Percentiles rank a stretch among this genome's conserved stretches.
phyloP scores from a whole-genome alignment of 176 grass and related monocot genomes.

The Triticum timopheevii region DNA sequence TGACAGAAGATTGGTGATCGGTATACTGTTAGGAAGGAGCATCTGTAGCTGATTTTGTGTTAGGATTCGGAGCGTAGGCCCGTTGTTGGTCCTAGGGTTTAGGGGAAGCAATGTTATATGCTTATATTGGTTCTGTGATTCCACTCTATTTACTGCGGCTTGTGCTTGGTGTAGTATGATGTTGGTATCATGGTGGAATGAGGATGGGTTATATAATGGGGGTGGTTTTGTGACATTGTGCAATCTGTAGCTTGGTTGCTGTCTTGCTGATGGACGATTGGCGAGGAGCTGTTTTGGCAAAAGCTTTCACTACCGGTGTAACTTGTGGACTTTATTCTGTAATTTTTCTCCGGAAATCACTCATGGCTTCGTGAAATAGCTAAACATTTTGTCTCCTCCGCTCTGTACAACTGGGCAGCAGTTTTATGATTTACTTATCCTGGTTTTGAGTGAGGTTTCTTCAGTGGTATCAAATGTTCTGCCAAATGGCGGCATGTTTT shows the following conservation, averaged over 20 bases:
- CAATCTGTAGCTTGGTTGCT: background rate
- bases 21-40: background rate
- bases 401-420: background rate
- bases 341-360: no score
- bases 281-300: background rate
- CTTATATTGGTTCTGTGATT: background rate
- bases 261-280: background rate
- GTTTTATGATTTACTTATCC: background rate
- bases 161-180: background rate
- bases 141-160: background rate
- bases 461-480: background rate
- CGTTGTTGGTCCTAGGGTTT: background rate
- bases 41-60: background rate
- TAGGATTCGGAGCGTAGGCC: slow-evolving; percentile 14
- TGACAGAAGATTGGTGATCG: background rate
- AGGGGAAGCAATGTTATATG: background rate
- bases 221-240: background rate
- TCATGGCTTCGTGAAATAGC: no score
- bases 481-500: background rate
- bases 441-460: background rate
- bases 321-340: no score
- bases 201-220: background rate
- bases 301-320: background rate
- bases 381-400: background rate
- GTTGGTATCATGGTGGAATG: background rate